phyloP scores from a whole-genome alignment of 208 protist genomes.

The Leishmania turanica region DNA sequence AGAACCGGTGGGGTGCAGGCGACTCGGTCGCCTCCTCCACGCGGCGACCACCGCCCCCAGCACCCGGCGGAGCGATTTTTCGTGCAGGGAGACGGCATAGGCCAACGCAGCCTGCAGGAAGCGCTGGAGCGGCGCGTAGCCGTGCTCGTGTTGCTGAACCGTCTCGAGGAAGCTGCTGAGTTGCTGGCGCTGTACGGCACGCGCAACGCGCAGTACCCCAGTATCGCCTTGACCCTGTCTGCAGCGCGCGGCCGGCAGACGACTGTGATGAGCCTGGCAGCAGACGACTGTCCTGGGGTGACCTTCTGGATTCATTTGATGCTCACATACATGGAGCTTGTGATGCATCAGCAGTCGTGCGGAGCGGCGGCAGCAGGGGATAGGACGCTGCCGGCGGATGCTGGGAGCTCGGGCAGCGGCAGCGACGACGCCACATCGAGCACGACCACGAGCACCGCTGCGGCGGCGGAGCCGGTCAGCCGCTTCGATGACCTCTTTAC shows the following conservation, averaged over 20 bases:
- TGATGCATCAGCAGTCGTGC: conserved; percentile 13
- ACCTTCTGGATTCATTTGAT: conserved; percentile 68
- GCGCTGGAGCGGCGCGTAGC: conserved; percentile 80
- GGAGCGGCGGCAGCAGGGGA: neutral
- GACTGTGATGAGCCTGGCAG: conserved; percentile 12
- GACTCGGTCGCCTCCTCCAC: neutral
- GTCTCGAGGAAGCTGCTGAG: conserved; percentile 50
- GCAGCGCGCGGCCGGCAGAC: conserved; percentile 28
- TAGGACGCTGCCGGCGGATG: neutral
- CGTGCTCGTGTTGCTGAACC: conserved; percentile 64
- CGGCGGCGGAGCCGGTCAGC: neutral
- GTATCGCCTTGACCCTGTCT: conserved; percentile 60
- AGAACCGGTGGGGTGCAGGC: neutral
- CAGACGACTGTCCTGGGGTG: conserved; percentile 29
- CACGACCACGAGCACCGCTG: neutral
- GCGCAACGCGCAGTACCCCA: conserved; percentile 59
- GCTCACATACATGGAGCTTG: conserved; percentile 45
- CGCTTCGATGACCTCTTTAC: conserved; percentile 24
- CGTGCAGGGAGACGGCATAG: conserved; percentile 57
- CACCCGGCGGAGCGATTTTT: conserved; percentile 32
- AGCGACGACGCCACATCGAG: neutral
- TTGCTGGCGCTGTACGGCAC: conserved; percentile 55
- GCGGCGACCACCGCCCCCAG: neutral
- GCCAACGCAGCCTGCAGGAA: conserved; percentile 55
- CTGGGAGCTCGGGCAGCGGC: neutral